Percentiles rank a stretch among this genome's conserved stretches.
phyloP scores from a whole-genome alignment of 306 rosid species.

The Cercis canadensis region DNA sequence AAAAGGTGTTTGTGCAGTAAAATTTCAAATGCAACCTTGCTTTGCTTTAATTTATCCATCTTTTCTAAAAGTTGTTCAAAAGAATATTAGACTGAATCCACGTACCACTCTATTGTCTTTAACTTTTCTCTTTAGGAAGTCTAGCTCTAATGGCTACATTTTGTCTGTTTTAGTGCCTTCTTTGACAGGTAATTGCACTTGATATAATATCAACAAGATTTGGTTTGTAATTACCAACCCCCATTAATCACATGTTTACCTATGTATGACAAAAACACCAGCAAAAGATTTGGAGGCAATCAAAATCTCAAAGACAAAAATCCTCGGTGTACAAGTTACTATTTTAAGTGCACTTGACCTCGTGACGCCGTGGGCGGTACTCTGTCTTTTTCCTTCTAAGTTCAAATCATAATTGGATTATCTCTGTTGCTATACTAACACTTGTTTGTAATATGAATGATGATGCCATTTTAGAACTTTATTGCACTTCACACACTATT shows the following conservation, averaged over 20 bases:
- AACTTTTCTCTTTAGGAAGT: slow-evolving; percentile 19
- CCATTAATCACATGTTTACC: slow-evolving; percentile 31
- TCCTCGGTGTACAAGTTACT: background rate
- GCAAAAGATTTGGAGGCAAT: background rate
- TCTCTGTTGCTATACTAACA: too few species aligned
- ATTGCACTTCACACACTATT: too few species aligned
- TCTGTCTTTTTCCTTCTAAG: too few species aligned
- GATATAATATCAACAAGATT: background rate
- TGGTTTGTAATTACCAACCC: background rate
- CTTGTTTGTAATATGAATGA: too few species aligned
- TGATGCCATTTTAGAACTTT: too few species aligned
- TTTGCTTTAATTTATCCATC: background rate
- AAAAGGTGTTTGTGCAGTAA: background rate
- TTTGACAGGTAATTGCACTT: background rate
- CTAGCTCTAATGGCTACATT: slow-evolving; percentile 1
- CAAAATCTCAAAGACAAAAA: too few species aligned
- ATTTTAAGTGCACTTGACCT: slow-evolving; percentile 21
- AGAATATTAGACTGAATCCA: slow-evolving; percentile 2
- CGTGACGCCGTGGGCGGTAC: background rate
- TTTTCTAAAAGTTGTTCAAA: slow-evolving; percentile 37
- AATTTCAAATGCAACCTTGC: slow-evolving; percentile 1
- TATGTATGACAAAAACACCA: background rate
- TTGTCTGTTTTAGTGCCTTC: background rate
- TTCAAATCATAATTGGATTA: too few species aligned
- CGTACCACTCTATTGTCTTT: slow-evolving; percentile 3